A percentile compares a stretch with the other conserved stretches of the same genome.
Evolutionary conservation across 345 rosid genomes (phyloP).

Genomic region (Erysimum cheiranthoides): DNA sequence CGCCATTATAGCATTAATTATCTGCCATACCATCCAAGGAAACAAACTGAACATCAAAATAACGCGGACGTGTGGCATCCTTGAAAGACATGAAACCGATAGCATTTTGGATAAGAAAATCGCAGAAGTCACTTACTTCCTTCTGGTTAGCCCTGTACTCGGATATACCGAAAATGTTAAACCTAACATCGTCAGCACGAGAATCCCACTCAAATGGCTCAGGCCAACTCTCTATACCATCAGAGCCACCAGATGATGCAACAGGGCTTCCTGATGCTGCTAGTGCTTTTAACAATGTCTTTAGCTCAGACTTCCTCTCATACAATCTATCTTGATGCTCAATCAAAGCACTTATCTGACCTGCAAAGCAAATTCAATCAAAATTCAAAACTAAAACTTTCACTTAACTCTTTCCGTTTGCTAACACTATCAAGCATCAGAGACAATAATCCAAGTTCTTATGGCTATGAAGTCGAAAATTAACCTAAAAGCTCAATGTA

Average conservation of each 20-base stretch:
- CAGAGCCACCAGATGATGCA: constrained; percentile 45
- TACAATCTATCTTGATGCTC: constrained; percentile 78
- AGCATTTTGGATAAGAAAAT: neutral
- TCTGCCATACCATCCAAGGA: constrained; percentile 49
- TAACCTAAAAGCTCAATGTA: neutral
- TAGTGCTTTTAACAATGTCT: constrained; percentile 59
- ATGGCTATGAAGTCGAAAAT: constrained; percentile 4
- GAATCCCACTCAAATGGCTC: constrained; percentile 86
- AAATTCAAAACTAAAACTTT: constrained; percentile 5
- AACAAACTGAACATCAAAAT: neutral
- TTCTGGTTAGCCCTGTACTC: constrained; percentile 82
- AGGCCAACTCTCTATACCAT: constrained; percentile 62
- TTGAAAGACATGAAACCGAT: neutral
- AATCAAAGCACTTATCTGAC: constrained; percentile 69
- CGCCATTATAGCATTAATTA: constrained; percentile 83
- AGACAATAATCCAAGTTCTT: neutral
- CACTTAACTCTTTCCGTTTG: neutral
- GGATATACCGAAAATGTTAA: constrained; percentile 85
- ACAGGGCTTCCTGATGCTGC: constrained; percentile 49
- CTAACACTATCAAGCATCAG: neutral
- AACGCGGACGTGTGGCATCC: neutral
- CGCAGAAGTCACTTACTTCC: constrained; percentile 57
- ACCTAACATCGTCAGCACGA: constrained; percentile 68
- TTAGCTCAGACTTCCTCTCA: constrained; percentile 73
- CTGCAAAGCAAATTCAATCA: constrained; percentile 41